Evolutionary conservation across 192 early-diverging fungal species (phyloP), one percentile per base, ranked within the genome.

Genomic region (Powellomyces hirtus): DNA sequence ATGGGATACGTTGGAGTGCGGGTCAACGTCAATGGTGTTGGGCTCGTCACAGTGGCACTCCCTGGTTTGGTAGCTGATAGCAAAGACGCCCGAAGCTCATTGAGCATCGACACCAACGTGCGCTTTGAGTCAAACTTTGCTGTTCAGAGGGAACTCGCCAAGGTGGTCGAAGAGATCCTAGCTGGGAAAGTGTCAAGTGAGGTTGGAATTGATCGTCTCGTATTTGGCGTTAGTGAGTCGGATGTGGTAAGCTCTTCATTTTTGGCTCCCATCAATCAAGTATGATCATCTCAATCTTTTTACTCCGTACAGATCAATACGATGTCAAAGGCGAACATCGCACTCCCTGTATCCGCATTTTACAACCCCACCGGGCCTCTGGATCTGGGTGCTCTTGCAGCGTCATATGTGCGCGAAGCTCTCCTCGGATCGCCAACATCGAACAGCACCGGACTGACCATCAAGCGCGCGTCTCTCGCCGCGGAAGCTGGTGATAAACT

Each of bases 1-100:
- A 37, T 60, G 34, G 59, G 59, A 16, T 60, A 38, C 26, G 59
- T 60, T 38, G 38, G 59, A 14, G 1, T 60, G 13, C 59, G 59
- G 13, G 59, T 38, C 34, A 60, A 60, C 2, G 34, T 60, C n/a
- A 37, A 60, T 36, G 59, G 35, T 18, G 18, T n/a, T 16, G 59
- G 26, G 10, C 38, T 60, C 30, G 31, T 60, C 36, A 20, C 31
- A 10, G 59, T 60, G 16, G 59, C 59, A 24, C 59, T 60, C 30
- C 59, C 59, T 11, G 59, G 59, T 20, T 34, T 60, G 14, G 8
- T 8, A 27, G 26, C 26, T 24, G 51, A 52, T 27, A 60, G 34
- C 34, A 37, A 36, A 16, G 59, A 37, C 13, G 59, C 18, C 18
- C 31, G 59, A 13, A 60, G 35, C 59, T 20, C 34, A 16, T 20